These are phyloP conservation scores for Wickerhamomyces sp. DNA, from an alignment of 1,139 yeast genomes.

Conservation along the genomic window DNA sequence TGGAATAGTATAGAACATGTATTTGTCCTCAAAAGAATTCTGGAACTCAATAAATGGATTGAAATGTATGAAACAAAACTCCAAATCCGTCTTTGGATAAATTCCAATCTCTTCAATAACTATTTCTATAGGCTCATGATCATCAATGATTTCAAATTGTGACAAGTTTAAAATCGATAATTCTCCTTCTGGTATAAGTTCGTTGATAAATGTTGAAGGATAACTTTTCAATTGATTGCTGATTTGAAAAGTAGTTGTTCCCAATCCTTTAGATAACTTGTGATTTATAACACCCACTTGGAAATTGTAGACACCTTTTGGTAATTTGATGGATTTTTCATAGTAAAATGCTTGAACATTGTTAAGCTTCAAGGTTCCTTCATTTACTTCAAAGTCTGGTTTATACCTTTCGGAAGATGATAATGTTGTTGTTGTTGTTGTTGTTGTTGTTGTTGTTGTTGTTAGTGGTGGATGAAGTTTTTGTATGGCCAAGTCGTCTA, in stretches of 20 bases:
- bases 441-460: not conserved
- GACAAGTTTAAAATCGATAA: constrained; percentile 52
- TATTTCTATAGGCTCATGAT: constrained; percentile 37
- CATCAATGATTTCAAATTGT: constrained; percentile 31
- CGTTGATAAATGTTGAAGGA: constrained; percentile 56
- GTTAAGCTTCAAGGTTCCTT: constrained; percentile 33
- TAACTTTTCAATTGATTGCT: constrained; percentile 24
- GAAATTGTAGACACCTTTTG: constrained; percentile 47
- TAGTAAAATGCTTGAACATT: constrained; percentile 47
- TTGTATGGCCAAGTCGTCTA: constrained; percentile 34
- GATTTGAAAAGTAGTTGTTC: constrained; percentile 53
- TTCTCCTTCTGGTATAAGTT: constrained; percentile 48
- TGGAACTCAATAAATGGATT: constrained; percentile 18
- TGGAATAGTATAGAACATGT: constrained; percentile 4
- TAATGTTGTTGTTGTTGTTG: not conserved
- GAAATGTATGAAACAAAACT: constrained; percentile 55
- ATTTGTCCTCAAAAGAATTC: constrained; percentile 3
- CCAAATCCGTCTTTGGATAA: constrained; percentile 49
- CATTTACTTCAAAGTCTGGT: not conserved
- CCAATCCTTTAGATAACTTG: constrained; percentile 46
- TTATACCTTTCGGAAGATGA: not conserved
- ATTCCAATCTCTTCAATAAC: constrained; percentile 58
- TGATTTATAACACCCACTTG: constrained; percentile 48
- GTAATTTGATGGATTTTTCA: constrained; percentile 40
- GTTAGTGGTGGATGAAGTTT: constrained; percentile 35